Percentiles rank a stretch among this genome's conserved stretches.
Conservation (phyloP, 2,329 filamentous ascomycete species). For the Thielaviopsis ethacetica region DNA sequence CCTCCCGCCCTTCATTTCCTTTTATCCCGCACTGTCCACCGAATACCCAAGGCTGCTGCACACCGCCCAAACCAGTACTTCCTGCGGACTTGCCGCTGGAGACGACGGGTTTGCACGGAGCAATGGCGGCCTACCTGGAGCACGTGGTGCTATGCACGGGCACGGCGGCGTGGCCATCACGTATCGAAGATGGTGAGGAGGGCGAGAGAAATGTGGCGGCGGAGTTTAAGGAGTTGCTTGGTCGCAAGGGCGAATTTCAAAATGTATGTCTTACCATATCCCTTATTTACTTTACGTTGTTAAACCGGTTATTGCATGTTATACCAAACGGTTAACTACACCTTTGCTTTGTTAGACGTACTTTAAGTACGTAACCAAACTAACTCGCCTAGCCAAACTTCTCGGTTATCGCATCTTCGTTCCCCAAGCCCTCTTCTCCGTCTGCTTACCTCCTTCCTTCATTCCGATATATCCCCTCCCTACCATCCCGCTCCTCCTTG, state of each 20-base stretch:
- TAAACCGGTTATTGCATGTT: background rate
- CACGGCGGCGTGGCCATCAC: slow-evolving; percentile 61
- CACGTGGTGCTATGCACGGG: slow-evolving; percentile 77
- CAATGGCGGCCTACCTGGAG: slow-evolving; percentile 57
- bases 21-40: slow-evolving; percentile 1
- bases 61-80: slow-evolving; percentile 47
- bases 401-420: slow-evolving; percentile 60
- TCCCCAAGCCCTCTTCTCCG: slow-evolving; percentile 24
- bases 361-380: no score
- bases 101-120: slow-evolving; percentile 27
- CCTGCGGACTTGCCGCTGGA: slow-evolving; percentile 61
- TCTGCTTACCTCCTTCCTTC: slow-evolving; percentile 67
- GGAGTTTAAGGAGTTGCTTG: slow-evolving; percentile 54
- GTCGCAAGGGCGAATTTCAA: slow-evolving; percentile 46
- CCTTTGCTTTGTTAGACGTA: no score
- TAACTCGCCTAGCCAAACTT: slow-evolving; percentile 54
- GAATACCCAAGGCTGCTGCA: slow-evolving; percentile 22
- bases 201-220: slow-evolving; percentile 39
- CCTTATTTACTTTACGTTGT: background rate
- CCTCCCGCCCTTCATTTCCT: slow-evolving; percentile 2
- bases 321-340: background rate
- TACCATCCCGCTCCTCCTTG: slow-evolving; percentile 45
- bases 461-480: slow-evolving; percentile 63
- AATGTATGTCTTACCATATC: slow-evolving; percentile 35
- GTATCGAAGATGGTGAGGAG: slow-evolving; percentile 49